These are phyloP conservation scores for Beta corolliflora DNA, from an alignment of 179 eudicot species.

Conservation along the genomic window DNA sequence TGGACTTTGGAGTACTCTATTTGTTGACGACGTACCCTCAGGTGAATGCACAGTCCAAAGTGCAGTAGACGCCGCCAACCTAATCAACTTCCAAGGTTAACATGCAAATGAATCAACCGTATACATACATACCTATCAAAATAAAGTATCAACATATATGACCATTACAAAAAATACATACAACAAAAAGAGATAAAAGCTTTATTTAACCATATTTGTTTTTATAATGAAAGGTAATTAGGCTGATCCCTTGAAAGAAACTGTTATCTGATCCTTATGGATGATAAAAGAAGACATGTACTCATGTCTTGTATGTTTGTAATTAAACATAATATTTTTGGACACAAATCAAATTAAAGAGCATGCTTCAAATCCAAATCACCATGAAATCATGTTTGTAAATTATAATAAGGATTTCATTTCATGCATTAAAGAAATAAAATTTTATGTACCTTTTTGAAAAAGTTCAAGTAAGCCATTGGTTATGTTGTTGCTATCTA, in stretches of 20 bases:
- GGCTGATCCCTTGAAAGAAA: too few species aligned
- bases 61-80: not conserved
- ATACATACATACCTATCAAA: too few species aligned
- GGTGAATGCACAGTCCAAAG: not conserved
- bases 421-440: not conserved
- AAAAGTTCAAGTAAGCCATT: slow-evolving; percentile 31
- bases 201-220: too few species aligned
- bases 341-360: not conserved
- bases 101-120: not conserved
- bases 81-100: not conserved
- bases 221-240: too few species aligned
- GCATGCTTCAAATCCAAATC: not conserved
- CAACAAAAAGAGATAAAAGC: too few species aligned
- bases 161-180: too few species aligned
- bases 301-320: too few species aligned
- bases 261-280: too few species aligned
- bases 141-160: too few species aligned
- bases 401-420: too few species aligned
- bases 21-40: not conserved
- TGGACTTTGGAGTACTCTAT: not conserved
- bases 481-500: not conserved
- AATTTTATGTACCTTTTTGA: slow-evolving; percentile 24
- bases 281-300: too few species aligned
- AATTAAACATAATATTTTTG: not conserved
- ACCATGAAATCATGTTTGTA: not conserved